Evolutionary conservation across 208 protist species (phyloP).

Genomic region (Phytomonas sp.): DNA sequence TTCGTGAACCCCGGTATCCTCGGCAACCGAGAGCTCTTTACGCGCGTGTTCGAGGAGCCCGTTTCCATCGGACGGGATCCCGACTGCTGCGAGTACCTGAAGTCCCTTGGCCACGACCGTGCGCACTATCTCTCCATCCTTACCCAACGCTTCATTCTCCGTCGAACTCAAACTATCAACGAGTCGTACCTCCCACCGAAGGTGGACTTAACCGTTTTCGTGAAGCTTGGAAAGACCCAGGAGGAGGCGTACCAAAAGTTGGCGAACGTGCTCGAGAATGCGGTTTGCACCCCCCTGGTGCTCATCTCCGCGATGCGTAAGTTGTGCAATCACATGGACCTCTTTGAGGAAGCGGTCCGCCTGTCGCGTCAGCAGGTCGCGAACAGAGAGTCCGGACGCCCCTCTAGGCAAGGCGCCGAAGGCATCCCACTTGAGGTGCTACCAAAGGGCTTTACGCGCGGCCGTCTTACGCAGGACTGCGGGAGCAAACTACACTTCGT

Average conservation of each 20-base stretch:
- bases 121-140: conserved; percentile 74
- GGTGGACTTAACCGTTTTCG: conserved; percentile 80
- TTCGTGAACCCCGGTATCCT: conserved; percentile 83
- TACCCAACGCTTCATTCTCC: conserved; percentile 77
- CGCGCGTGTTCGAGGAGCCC: conserved; percentile 73
- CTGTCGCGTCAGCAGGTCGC: conserved; percentile 33
- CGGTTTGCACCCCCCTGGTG: conserved; percentile 66
- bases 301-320: conserved; percentile 84
- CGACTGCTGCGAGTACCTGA: conserved; percentile 53
- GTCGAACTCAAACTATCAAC: conserved; percentile 75
- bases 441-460: conserved; percentile 54
- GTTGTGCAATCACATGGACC: conserved; percentile 92
- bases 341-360: conserved; percentile 70
- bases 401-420: neutral
- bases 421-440: conserved; percentile 59
- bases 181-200: conserved; percentile 81
- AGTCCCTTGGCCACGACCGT: conserved; percentile 58
- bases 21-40: conserved; percentile 72
- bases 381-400: neutral
- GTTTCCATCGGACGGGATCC: conserved; percentile 56
- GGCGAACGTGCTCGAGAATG: conserved; percentile 35
- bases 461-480: conserved; percentile 31
- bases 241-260: conserved; percentile 60
- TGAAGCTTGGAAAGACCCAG: conserved; percentile 60
- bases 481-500: conserved; percentile 82